Evolutionary conservation across 495 filamentous ascomycete species (phyloP), one percentile per base, ranked within the genome.

Genomic region (Penicillium egyptiacum): DNA sequence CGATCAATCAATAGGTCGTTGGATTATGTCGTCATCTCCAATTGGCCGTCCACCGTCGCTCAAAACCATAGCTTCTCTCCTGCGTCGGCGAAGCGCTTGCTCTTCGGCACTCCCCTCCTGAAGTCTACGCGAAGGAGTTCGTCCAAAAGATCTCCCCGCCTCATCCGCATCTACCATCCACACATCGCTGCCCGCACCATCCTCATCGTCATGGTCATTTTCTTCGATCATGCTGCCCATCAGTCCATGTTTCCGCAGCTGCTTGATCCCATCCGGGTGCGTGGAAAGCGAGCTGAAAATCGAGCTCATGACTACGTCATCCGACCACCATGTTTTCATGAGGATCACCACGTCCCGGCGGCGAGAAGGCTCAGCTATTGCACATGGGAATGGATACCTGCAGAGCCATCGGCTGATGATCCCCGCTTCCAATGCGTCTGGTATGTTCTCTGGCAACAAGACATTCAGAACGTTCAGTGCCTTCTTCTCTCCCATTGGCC

Each of bases 11-110:
- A 74, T 48, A 16, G 72, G 73, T 19, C 68, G 67, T 56, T 82
- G 74, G 45, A 83, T 81, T 48, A 83, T 83, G 50, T 82, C 75
- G 16, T 74, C 75, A 53, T 67, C 67, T 17, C 77, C 76, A 46
- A 81, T 64, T 6, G 80, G 79, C 40, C 69, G 73, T 42, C 72
- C 79, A 42, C 75, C 70, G 47, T 82, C 81, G 59, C 78, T 79
- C 47, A 81, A 55, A 5, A 83, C 81, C 75, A 82, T 81, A 14
- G 81, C 81, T 70, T 83, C 81, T 62, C 81, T 72, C 57, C 79
- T 73, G 12, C 77, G 70, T 41, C 80, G 66, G 10, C 80, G 64
- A 50, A 81, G 64, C 17, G 74, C 73, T 60, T 80, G 80, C 48
- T 83, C 80, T 58, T 80, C 76, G 1, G 62, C 55, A 46, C 71